Percentiles rank a stretch among this genome's conserved stretches.
These are phyloP conservation scores for Cylindrodendrum hubeiense DNA, from an alignment of 2,329 filamentous ascomycete species.

Conservation along the genomic window DNA sequence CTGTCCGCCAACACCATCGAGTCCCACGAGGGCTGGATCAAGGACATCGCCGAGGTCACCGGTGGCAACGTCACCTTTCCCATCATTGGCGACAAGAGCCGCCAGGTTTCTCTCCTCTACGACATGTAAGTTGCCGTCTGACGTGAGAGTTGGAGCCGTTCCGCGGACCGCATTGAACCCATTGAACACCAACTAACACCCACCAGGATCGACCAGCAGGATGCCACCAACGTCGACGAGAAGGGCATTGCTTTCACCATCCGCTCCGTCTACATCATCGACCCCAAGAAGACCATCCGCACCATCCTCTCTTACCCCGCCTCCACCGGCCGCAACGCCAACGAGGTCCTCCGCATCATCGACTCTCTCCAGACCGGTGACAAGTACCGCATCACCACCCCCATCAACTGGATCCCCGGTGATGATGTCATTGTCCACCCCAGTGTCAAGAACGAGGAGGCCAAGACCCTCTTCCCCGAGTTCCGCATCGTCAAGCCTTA, in stretches of 20 bases:
- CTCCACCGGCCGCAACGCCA: constrained; percentile 86
- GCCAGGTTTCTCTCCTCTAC: constrained; percentile 81
- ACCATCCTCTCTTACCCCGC: constrained; percentile 94
- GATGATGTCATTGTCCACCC: constrained; percentile 95
- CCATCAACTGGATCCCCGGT: constrained; percentile 90
- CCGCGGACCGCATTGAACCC: too few relatives aligned
- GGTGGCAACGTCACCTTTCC: constrained; percentile 79
- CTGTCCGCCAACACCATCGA: constrained; percentile 88
- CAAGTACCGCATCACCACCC: constrained; percentile 88
- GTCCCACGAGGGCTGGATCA: constrained; percentile 90
- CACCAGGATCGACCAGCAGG: constrained; percentile 80
- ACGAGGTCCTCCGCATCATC: constrained; percentile 82
- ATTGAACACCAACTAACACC: constrained; percentile 15
- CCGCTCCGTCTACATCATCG: constrained; percentile 94
- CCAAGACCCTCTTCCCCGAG: constrained; percentile 88
- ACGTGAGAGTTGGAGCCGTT: not conserved
- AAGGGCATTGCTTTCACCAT: constrained; percentile 94
- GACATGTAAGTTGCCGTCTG: constrained; percentile 72
- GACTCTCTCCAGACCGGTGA: constrained; percentile 87
- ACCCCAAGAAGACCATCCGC: constrained; percentile 93
- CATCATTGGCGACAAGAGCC: constrained; percentile 84
- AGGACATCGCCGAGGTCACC: constrained; percentile 86
- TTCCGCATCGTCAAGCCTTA: constrained; percentile 78
- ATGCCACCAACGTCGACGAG: constrained; percentile 82
- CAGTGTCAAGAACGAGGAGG: constrained; percentile 84